These are phyloP conservation scores for Ophiostoma tasmaniense DNA, from an alignment of 2,329 filamentous ascomycete species.

Conservation along the genomic window DNA sequence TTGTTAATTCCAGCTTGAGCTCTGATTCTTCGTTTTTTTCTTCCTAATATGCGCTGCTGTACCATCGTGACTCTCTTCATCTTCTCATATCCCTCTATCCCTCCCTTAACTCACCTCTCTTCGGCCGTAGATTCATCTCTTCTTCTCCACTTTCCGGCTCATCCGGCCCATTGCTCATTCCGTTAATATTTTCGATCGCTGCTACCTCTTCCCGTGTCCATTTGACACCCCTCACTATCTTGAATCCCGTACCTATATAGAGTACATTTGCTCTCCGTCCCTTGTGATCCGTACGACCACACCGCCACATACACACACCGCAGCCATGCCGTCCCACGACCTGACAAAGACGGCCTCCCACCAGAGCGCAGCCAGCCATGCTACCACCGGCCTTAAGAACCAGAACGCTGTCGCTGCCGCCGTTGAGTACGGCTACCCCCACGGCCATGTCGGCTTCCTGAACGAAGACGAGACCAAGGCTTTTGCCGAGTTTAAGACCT, in stretches of 20 bases:
- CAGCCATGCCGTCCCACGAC: slow-evolving; percentile 2
- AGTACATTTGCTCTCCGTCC: not conserved
- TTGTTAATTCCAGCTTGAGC: not conserved
- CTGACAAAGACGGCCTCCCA: slow-evolving; percentile 14
- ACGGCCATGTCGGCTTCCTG: slow-evolving; percentile 75
- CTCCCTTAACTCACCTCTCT: not conserved
- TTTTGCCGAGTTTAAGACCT: slow-evolving; percentile 60
- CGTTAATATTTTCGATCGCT: not conserved
- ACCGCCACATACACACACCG: not conserved
- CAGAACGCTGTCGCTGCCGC: slow-evolving; percentile 21
- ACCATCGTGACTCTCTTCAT: not conserved
- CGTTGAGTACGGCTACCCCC: slow-evolving; percentile 48
- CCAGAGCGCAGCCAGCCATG: slow-evolving; percentile 10
- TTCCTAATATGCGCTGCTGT: not conserved
- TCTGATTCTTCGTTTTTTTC: not conserved
- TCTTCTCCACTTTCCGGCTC: slow-evolving; percentile 5
- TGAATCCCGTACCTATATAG: not conserved
- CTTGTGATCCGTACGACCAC: not conserved
- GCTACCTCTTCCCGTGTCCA: not conserved
- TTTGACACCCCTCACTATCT: not conserved
- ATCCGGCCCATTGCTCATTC: not conserved
- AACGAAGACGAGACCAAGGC: slow-evolving; percentile 58
- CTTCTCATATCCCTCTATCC: not conserved
- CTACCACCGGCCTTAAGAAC: not conserved
- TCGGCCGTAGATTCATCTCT: not conserved